A percentile compares a stretch with the other conserved stretches of the same genome.
These are phyloP conservation scores for Cercospora sp. DNA, from an alignment of 2,329 filamentous ascomycete genomes.

Conservation along the genomic window DNA sequence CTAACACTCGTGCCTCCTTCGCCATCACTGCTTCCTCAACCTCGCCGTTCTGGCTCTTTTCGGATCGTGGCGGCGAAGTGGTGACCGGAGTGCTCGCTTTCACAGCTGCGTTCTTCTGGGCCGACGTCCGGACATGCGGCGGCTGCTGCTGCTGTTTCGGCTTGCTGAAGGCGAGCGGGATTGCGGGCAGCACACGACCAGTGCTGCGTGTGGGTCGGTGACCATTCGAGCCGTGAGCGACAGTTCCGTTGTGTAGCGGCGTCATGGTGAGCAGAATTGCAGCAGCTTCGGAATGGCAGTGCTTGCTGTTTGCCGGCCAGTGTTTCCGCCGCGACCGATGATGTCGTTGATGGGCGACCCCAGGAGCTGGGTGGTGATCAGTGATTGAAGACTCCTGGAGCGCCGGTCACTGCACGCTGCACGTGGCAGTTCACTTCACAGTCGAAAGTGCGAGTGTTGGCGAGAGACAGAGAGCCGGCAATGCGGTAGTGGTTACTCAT, in stretches of 20 bases:
- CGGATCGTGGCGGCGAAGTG: slow-evolving; percentile 11
- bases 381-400: slow-evolving; percentile 30
- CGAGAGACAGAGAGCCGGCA: not conserved
- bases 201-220: slow-evolving; percentile 24
- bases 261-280: slow-evolving; percentile 24
- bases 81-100: slow-evolving; percentile 8
- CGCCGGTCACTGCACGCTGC: slow-evolving; percentile 18
- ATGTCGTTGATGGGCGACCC: slow-evolving; percentile 9
- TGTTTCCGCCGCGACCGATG: not conserved
- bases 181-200: slow-evolving; percentile 35
- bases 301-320: not conserved
- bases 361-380: slow-evolving; percentile 13
- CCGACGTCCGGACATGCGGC: slow-evolving; percentile 17
- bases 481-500: slow-evolving; percentile 9
- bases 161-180: slow-evolving; percentile 35
- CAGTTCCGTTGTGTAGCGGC: slow-evolving; percentile 21
- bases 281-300: not conserved
- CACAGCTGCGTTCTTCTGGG: slow-evolving; percentile 14
- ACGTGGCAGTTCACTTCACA: slow-evolving; percentile 5
- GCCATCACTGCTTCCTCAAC: not conserved
- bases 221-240: slow-evolving; percentile 16
- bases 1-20: not conserved
- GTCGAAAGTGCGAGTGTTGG: slow-evolving; percentile 1
- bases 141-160: slow-evolving; percentile 19
- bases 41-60: slow-evolving; percentile 10